These are phyloP conservation scores for Penicillium salamii DNA, from an alignment of 495 filamentous ascomycete species.

Conservation along the genomic window DNA sequence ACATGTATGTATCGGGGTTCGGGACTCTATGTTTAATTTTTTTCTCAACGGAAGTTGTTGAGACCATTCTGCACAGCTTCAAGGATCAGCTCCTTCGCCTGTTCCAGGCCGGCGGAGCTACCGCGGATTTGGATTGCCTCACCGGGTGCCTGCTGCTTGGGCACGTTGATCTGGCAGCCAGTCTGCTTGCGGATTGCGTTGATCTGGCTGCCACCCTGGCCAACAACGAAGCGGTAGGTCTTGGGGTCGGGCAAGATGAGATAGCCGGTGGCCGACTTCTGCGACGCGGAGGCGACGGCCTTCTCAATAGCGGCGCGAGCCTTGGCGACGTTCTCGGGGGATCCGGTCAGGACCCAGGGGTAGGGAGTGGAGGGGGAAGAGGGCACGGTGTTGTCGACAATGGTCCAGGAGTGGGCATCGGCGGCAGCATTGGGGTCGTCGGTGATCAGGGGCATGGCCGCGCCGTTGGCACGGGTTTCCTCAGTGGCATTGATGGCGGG, in stretches of 20 bases:
- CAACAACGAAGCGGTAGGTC: conserved; percentile 87
- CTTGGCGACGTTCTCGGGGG: conserved; percentile 69
- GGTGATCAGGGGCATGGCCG: conserved; percentile 79
- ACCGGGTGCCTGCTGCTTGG: conserved; percentile 68
- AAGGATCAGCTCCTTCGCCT: conserved; percentile 85
- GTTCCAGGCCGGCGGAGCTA: conserved; percentile 73
- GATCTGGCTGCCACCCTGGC: conserved; percentile 83
- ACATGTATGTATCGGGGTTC: background rate
- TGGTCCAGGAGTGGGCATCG: conserved; percentile 75
- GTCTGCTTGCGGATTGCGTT: conserved; percentile 90
- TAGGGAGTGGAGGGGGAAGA: conserved; percentile 53
- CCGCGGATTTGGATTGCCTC: conserved; percentile 91
- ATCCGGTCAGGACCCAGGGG: conserved; percentile 86
- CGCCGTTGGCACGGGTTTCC: conserved; percentile 42
- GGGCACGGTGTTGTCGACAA: conserved; percentile 53
- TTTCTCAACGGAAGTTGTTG: conserved; percentile 23
- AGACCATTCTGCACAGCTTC: conserved; percentile 61
- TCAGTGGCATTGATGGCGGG: conserved; percentile 60
- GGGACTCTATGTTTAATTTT: background rate
- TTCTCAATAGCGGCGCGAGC: conserved; percentile 69
- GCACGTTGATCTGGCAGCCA: conserved; percentile 87
- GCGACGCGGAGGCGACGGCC: conserved; percentile 68
- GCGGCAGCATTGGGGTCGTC: conserved; percentile 64
- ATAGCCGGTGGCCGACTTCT: conserved; percentile 75
- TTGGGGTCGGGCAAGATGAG: conserved; percentile 85